Conservation (phyloP, 768 basidiomycete species). For the Boletus barrowsii region DNA sequence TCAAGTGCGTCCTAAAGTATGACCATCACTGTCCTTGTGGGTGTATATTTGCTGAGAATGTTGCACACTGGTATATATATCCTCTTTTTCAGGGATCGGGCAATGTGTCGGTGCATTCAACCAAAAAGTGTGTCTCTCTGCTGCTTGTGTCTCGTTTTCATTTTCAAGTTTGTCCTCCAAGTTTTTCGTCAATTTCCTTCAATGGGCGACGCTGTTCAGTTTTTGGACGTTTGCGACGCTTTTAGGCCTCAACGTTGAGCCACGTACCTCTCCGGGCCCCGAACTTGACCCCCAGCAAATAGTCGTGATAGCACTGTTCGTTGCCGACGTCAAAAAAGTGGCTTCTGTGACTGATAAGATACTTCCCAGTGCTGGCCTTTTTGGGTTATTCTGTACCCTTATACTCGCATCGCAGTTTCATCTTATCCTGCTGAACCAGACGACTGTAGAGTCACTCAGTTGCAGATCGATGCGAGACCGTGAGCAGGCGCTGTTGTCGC, state of each 20-base stretch:
- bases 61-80: not conserved
- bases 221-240: constrained; percentile 63
- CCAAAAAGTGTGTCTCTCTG: constrained; percentile 59
- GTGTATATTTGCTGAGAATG: constrained; percentile 22
- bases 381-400: constrained; percentile 63
- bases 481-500: constrained; percentile 50
- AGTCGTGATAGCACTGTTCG: constrained; percentile 72
- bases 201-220: constrained; percentile 59
- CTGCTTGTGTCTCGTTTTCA: not conserved
- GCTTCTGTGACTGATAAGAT: constrained; percentile 5
- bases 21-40: constrained; percentile 90
- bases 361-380: constrained; percentile 57
- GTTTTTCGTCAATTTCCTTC: constrained; percentile 84
- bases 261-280: constrained; percentile 14
- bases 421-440: constrained; percentile 60
- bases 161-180: constrained; percentile 22
- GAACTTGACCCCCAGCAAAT: constrained; percentile 65
- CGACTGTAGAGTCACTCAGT: constrained; percentile 77
- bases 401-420: constrained; percentile 59
- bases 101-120: constrained; percentile 93
- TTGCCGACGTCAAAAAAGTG: constrained; percentile 10
- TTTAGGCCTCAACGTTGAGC: constrained; percentile 47
- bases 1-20: constrained; percentile 74
- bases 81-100: constrained; percentile 65
- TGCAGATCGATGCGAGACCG: constrained; percentile 60